These are phyloP conservation scores for Cladosporium sp. DNA, from an alignment of 2,329 filamentous ascomycete species.

Conservation along the genomic window DNA sequence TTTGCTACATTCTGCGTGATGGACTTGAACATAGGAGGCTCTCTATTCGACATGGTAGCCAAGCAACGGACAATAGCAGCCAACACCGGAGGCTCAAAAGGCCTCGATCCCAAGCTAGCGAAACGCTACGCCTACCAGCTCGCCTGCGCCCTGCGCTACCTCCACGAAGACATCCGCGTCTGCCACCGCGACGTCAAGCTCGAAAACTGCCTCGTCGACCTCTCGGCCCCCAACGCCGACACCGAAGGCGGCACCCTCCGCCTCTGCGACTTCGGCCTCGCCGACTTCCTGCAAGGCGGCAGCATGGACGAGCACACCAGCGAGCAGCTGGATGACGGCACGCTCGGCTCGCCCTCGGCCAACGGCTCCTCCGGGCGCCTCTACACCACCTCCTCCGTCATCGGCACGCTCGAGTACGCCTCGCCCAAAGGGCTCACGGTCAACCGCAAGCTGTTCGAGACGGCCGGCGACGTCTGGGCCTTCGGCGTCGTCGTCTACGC, in stretches of 20 bases:
- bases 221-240: slow-evolving; percentile 40
- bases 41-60: slow-evolving; percentile 57
- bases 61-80: slow-evolving; percentile 39
- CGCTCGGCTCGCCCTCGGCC: neutral
- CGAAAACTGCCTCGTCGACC: slow-evolving; percentile 61
- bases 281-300: slow-evolving; percentile 52
- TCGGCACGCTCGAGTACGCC: slow-evolving; percentile 54
- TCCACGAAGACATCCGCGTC: slow-evolving; percentile 61
- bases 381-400: slow-evolving; percentile 38
- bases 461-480: slow-evolving; percentile 61
- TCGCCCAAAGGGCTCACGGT: slow-evolving; percentile 44
- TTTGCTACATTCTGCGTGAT: slow-evolving; percentile 66
- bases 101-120: slow-evolving; percentile 46
- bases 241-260: slow-evolving; percentile 51
- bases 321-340: neutral
- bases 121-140: slow-evolving; percentile 58
- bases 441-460: slow-evolving; percentile 38
- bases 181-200: slow-evolving; percentile 64
- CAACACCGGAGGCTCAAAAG: slow-evolving; percentile 23
- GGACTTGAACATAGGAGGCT: slow-evolving; percentile 56
- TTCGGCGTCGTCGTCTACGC: slow-evolving; percentile 59
- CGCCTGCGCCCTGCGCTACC: slow-evolving; percentile 57
- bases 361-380: neutral
- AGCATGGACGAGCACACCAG: slow-evolving; percentile 20
- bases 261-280: slow-evolving; percentile 64